These are phyloP conservation scores for Annulohypoxylon nitens DNA, from an alignment of 495 filamentous ascomycete genomes.

Conservation along the genomic window DNA sequence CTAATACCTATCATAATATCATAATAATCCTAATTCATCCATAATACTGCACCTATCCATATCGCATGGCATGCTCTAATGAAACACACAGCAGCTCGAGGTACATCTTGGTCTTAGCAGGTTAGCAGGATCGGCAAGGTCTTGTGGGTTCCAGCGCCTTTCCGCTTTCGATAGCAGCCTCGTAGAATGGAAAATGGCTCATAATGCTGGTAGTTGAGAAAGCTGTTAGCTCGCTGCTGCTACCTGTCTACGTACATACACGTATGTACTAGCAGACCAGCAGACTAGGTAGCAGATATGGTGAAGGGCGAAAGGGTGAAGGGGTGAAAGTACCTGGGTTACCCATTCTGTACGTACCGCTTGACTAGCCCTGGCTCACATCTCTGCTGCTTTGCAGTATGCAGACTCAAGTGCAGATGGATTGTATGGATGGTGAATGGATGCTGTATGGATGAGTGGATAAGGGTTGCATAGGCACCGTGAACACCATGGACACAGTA, in stretches of 20 bases:
- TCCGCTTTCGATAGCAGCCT: slow-evolving; percentile 43
- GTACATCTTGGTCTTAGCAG: slow-evolving; percentile 36
- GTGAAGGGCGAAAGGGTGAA: neutral
- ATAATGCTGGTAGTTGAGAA: slow-evolving; percentile 37
- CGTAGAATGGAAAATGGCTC: slow-evolving; percentile 45
- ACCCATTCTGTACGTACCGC: slow-evolving; percentile 47
- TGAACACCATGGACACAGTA: slow-evolving; percentile 36
- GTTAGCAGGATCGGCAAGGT: slow-evolving; percentile 44
- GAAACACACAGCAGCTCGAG: slow-evolving; percentile 23
- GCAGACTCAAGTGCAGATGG: slow-evolving; percentile 12
- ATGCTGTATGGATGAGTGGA: slow-evolving; percentile 13
- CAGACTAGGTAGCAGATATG: neutral
- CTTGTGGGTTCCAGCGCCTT: slow-evolving; percentile 40
- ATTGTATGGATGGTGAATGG: neutral
- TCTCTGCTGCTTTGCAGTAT: slow-evolving; percentile 36
- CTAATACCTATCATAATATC: slow-evolving; percentile 1
- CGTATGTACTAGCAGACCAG: neutral
- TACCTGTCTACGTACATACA: neutral
- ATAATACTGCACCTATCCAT: neutral
- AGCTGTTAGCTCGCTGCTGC: neutral
- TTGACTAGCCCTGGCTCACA: slow-evolving; percentile 21
- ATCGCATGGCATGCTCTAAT: slow-evolving; percentile 46
- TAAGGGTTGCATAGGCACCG: slow-evolving; percentile 25
- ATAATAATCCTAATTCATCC: neutral
- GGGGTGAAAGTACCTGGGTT: slow-evolving; percentile 36